Base-by-base conservation (phyloP, 257 asterid species). In the Fraxinus americana region DNA sequence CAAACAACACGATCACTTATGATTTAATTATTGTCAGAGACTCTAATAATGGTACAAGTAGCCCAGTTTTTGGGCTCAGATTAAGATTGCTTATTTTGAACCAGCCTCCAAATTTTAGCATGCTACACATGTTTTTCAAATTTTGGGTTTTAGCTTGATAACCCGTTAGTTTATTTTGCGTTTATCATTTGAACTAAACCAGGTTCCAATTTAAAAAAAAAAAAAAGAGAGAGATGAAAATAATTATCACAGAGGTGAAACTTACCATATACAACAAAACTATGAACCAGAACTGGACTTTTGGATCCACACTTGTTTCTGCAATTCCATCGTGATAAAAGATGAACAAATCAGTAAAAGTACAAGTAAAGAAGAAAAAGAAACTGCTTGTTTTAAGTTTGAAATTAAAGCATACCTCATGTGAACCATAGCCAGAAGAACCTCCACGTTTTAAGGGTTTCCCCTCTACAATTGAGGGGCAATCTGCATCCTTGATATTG, bases 251-350 rank as follows among this genome's bases (percentile, higher is more conserved):
- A 61, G 23, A 25, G 72, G 66, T 41, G 70, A 80, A 79, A 68
- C 92, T 84, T 85, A 93, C 98, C 92, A 78, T 79, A 75, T 75
- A 80, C 84, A 79, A 79, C 81, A 78, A 74, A 76, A 85, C 86
- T 88, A 94, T 65, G 97, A 86, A 59, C 94, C 97, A 50, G 97
- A 86, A 83, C 92, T 86, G 59, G 98, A 90, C 94, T 94, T 94
- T 79, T 94, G 98, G 87, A 94, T 94, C 98, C 98, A 92, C 77
- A 94, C 97, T 89, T 92, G 97, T 78, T 94, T 94, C 97, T 94
- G 97, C 86, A 88, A 77, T 61, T 61, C 2, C 68, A 61, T 23
- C 68, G 25, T 25, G 30, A 23, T 61, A 21, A 61, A 61, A 61
- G 30, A 25, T 25, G 21, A 61, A 25, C 13, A 61, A 61, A 61